Percentiles rank a stretch among this genome's conserved stretches.
Conservation (phyloP, 2,329 filamentous ascomycete species). For the Cladosporium sp. region DNA sequence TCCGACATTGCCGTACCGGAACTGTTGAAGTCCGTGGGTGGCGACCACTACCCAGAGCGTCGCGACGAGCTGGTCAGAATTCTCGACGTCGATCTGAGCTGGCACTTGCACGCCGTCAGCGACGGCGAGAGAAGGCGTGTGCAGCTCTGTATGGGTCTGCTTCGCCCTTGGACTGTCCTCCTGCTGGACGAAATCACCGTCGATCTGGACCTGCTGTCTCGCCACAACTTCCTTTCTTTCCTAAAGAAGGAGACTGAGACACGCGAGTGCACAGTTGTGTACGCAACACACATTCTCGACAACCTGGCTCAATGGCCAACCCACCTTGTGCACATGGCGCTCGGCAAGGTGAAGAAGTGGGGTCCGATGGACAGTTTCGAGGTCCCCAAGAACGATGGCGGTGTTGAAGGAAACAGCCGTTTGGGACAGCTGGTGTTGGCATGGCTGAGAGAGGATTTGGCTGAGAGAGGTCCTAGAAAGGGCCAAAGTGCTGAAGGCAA, state of each 20-base stretch:
- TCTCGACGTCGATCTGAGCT: constrained; percentile 85
- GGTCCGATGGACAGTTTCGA: constrained; percentile 72
- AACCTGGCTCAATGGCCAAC: constrained; percentile 94
- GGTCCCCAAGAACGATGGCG: constrained; percentile 48
- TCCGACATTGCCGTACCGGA: constrained; percentile 91
- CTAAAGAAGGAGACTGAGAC: constrained; percentile 82
- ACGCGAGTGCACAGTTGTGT: constrained; percentile 86
- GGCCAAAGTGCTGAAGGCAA: constrained; percentile 61
- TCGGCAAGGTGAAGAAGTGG: constrained; percentile 86
- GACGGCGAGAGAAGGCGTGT: constrained; percentile 91
- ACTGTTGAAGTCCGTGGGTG: constrained; percentile 81
- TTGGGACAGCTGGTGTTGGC: constrained; percentile 83
- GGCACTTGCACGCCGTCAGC: constrained; percentile 94
- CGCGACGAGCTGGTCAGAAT: constrained; percentile 85
- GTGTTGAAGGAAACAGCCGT: constrained; percentile 70
- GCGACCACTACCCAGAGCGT: constrained; percentile 75
- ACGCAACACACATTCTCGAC: constrained; percentile 95
- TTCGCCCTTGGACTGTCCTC: constrained; percentile 87
- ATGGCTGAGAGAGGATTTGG: constrained; percentile 82
- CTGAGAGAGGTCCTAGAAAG: constrained; percentile 74
- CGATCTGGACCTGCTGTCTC: constrained; percentile 83
- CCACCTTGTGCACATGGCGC: constrained; percentile 92
- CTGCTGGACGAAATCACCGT: constrained; percentile 97
- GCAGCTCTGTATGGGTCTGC: constrained; percentile 91
- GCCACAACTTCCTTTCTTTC: constrained; percentile 82